These are phyloP conservation scores for Rhododendron henanense DNA, from an alignment of 148 eudicot species.

Conservation along the genomic window DNA sequence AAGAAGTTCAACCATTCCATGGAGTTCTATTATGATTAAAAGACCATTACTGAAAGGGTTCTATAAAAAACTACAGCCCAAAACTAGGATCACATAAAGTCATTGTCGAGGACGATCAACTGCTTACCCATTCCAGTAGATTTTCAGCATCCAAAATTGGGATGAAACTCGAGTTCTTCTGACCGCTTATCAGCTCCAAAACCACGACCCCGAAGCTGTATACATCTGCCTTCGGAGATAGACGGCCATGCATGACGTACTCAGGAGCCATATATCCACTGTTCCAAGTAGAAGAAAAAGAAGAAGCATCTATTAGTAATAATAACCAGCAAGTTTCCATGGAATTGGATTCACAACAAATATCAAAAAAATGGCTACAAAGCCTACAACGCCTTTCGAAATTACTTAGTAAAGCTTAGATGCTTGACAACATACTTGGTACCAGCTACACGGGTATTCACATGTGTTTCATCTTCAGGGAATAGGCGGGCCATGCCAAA, in stretches of 20 bases:
- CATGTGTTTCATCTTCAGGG: constrained; percentile 82
- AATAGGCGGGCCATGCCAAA: constrained; percentile 90
- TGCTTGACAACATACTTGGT: constrained; percentile 58
- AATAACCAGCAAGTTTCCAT: neutral
- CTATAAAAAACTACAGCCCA: neutral
- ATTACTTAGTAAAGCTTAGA: neutral
- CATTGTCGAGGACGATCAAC: neutral
- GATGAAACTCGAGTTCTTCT: constrained; percentile 52
- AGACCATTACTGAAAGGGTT: neutral
- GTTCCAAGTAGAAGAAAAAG: constrained; percentile 15
- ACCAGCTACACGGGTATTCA: constrained; percentile 86
- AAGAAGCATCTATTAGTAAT: constrained; percentile 2
- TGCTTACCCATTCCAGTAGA: constrained; percentile 82
- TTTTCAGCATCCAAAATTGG: constrained; percentile 30
- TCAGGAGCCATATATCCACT: constrained; percentile 98
- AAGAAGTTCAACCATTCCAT: neutral
- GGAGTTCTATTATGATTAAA: neutral
- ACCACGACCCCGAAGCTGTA: constrained; percentile 84
- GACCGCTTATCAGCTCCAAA: constrained; percentile 78
- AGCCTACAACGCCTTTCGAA: neutral
- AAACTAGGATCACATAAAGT: neutral
- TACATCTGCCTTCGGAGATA: constrained; percentile 79
- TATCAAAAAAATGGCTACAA: neutral
- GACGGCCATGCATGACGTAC: constrained; percentile 69
- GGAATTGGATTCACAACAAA: neutral